These are phyloP conservation scores for Paramarasmius palmivorus DNA, from an alignment of 1,284 basidiomycete species.

Conservation along the genomic window DNA sequence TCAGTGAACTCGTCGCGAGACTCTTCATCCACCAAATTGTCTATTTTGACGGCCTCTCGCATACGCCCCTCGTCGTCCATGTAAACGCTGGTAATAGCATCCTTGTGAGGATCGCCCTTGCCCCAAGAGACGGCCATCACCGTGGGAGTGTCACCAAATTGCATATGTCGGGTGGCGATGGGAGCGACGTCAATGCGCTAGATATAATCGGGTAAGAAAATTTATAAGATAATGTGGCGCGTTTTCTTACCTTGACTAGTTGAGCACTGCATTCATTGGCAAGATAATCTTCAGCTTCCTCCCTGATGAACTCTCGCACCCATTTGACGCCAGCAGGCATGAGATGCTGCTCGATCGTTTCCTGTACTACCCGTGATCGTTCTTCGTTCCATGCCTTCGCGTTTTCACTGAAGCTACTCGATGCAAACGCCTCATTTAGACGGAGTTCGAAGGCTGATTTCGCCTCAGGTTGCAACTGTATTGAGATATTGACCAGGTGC, in stretches of 20 bases:
- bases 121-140: slow-evolving; percentile 96
- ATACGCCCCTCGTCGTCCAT: slow-evolving; percentile 88
- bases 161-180: slow-evolving; percentile 62
- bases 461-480: slow-evolving; percentile 67
- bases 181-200: slow-evolving; percentile 79
- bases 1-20: slow-evolving; percentile 77
- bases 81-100: slow-evolving; percentile 85
- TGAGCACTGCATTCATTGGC: slow-evolving; percentile 66
- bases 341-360: slow-evolving; percentile 78
- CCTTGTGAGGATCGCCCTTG: slow-evolving; percentile 89
- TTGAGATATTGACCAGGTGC: slow-evolving; percentile 78
- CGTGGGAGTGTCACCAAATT: slow-evolving; percentile 73
- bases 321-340: slow-evolving; percentile 85
- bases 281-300: slow-evolving; percentile 87
- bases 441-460: slow-evolving; percentile 69
- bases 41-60: slow-evolving; percentile 86
- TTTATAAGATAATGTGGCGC: slow-evolving; percentile 12
- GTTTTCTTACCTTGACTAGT: slow-evolving; percentile 64
- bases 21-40: slow-evolving; percentile 79
- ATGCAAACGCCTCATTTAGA: slow-evolving; percentile 82
- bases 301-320: slow-evolving; percentile 87
- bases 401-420: slow-evolving; percentile 84
- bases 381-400: slow-evolving; percentile 94
- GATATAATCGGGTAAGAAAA: slow-evolving; percentile 19
- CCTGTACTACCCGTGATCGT: slow-evolving; percentile 77